Base-by-base conservation (phyloP, 176 grass and related monocot species). In the Pontederia paniculata region DNA sequence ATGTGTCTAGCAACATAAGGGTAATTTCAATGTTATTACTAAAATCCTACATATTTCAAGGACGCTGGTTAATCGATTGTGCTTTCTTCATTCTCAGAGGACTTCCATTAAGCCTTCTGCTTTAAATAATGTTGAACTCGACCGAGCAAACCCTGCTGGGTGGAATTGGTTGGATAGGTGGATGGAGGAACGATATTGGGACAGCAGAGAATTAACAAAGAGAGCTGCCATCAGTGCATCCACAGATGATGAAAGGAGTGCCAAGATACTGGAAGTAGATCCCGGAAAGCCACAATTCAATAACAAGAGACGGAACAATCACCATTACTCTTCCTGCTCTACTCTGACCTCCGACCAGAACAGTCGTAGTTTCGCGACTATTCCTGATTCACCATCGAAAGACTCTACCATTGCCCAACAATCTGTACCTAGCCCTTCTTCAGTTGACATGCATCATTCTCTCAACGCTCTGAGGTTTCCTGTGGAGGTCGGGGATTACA, bases 261-360 rank as follows among this genome's bases (percentile, higher is more conserved):
- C 80, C 56, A 98, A 98, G 71, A 98, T 98, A 10, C 74, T 98
- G 0, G 86, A 91, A 77, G 77, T 98, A 54, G 93, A 98, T 62
- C 76, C 83, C 5, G 93, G 86, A 50, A 98, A 98, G 74, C 93
- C 93, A 0, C 78, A 82, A 61, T 74, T 67, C 46, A 54, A 58
- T 14, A 22, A 21, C 47, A 13, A 51, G 50, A 42, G 45, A 31
- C 25, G 25, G 63, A 44, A 23, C 45, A 23, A 68, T 17, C 70
- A 76, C 18, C 65, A 49, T 50, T 80, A 88, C n/a, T 80, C 79
- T 18, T 82, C 78, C 6, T 89, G 76, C 73, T 89, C 89, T 3
- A 89, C 63, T 0, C 66, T 85, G 52, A 78, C 72, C 1, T 83
- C 88, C 0, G 83, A 94, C 0, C 84, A 83, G 74, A 83, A 86